These are phyloP conservation scores for Dioscorea zingiberensis DNA, from an alignment of 106 monocot species.

Conservation along the genomic window DNA sequence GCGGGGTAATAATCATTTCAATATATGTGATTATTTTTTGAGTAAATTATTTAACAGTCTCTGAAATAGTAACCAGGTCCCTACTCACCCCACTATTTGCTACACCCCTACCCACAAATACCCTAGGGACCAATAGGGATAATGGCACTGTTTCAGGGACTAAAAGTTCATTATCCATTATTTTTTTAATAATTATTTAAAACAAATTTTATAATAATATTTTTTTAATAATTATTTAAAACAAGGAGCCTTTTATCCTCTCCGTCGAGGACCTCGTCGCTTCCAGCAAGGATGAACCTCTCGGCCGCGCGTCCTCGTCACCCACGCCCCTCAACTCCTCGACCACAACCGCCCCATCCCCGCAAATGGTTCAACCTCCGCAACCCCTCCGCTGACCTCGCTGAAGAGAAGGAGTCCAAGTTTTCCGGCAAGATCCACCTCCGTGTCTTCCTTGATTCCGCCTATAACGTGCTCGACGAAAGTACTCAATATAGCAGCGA, in stretches of 20 bases:
- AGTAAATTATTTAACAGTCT: too few relatives aligned
- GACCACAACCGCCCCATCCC: conserved; percentile 50
- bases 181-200: too few relatives aligned
- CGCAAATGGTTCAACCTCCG: conserved; percentile 56
- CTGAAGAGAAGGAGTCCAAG: conserved; percentile 43
- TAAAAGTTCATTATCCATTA: too few relatives aligned
- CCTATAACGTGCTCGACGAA: conserved; percentile 93
- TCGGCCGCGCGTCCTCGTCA: conserved; percentile 54
- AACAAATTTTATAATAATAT: too few relatives aligned
- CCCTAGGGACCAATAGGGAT: too few relatives aligned
- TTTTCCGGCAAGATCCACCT: conserved; percentile 87
- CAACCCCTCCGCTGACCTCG: conserved; percentile 23
- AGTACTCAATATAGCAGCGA: conserved; percentile 87
- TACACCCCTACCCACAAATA: too few relatives aligned
- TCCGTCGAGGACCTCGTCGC: conserved; percentile 64
- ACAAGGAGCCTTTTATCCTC: conserved; percentile 67
- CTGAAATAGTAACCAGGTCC: too few relatives aligned
- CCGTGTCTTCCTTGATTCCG: conserved; percentile 50
- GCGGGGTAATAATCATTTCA: too few relatives aligned
- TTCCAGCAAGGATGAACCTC: conserved; percentile 40
- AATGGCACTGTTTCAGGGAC: too few relatives aligned
- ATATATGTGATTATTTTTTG: too few relatives aligned
- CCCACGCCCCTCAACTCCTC: conserved; percentile 16
- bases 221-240: too few relatives aligned
- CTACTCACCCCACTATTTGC: too few relatives aligned